Conservation (phyloP, 306 rosid species). For the Cucurbita maxima region DNA sequence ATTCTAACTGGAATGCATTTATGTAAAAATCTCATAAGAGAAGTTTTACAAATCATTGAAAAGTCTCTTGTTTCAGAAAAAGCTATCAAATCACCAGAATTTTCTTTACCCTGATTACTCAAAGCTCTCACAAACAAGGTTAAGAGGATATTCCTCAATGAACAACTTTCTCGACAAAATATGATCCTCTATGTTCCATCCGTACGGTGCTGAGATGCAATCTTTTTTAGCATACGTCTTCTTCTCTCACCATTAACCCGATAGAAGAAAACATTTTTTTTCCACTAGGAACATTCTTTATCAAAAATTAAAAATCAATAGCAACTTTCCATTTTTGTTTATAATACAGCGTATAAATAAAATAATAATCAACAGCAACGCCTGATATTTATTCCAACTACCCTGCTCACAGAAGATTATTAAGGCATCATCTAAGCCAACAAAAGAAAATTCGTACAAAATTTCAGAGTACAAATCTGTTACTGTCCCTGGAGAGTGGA, state of each 20-base stretch:
- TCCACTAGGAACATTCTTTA: neutral
- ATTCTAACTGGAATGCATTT: neutral
- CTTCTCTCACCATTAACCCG: neutral
- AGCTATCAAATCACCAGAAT: neutral
- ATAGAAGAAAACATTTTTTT: neutral
- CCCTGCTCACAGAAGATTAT: neutral
- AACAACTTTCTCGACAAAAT: neutral
- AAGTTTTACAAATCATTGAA: neutral
- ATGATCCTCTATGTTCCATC: neutral
- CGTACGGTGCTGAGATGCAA: neutral
- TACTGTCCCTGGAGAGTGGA: neutral
- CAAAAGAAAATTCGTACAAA: neutral
- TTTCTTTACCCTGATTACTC: neutral
- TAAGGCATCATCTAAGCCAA: neutral
- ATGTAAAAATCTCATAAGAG: neutral
- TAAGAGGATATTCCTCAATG: neutral
- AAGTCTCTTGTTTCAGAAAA: neutral
- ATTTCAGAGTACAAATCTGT: neutral
- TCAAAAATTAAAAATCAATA: neutral
- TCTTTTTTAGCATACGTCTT: neutral
- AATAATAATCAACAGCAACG: neutral
- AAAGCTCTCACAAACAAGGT: neutral
- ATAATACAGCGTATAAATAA: neutral
- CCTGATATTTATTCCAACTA: neutral
- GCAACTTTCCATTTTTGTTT: neutral